phyloP scores from a whole-genome alignment of 192 early-diverging fungal species.

The Podochytrium sp. region DNA sequence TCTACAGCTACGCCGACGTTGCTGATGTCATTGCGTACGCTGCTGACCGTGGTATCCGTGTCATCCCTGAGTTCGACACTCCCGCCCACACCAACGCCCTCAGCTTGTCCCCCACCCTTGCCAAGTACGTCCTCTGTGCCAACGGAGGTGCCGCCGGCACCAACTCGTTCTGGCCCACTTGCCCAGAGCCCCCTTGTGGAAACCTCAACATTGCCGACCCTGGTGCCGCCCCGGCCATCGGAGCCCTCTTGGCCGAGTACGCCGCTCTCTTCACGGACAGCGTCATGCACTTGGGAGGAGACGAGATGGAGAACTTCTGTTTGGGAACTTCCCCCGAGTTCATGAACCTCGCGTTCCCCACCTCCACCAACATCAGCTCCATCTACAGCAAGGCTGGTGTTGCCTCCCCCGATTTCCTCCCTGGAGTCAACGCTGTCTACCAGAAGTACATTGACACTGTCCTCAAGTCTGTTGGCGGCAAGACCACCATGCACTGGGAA shows the following conservation, averaged over 20 bases:
- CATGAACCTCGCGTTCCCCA: not conserved
- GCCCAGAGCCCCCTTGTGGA: slow-evolving; percentile 74
- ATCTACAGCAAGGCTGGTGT: not conserved
- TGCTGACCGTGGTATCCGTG: slow-evolving; percentile 71
- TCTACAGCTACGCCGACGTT: slow-evolving; percentile 64
- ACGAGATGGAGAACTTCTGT: slow-evolving; percentile 36
- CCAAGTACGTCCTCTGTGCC: slow-evolving; percentile 31
- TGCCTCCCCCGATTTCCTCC: not conserved
- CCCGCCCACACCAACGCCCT: slow-evolving; percentile 15
- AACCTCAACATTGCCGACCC: slow-evolving; percentile 68
- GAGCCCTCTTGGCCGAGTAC: slow-evolving; percentile 69
- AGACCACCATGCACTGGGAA: slow-evolving; percentile 25
- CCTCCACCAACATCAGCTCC: too few species aligned
- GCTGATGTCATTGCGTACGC: slow-evolving; percentile 71
- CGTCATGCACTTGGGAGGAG: slow-evolving; percentile 70
- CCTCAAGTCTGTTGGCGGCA: not conserved
- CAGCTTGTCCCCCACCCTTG: not conserved
- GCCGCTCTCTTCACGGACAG: slow-evolving; percentile 69
- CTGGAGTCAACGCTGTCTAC: not conserved
- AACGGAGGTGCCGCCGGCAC: slow-evolving; percentile 26
- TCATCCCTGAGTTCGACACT: slow-evolving; percentile 86
- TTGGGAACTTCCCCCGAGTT: not conserved
- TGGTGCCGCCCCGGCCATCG: slow-evolving; percentile 65
- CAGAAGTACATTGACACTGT: slow-evolving; percentile 5
- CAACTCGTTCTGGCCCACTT: slow-evolving; percentile 31